Percentiles rank a stretch among this genome's conserved stretches.
These are phyloP conservation scores for Blastosporella zonata DNA, from an alignment of 1,284 basidiomycete genomes.

Conservation along the genomic window DNA sequence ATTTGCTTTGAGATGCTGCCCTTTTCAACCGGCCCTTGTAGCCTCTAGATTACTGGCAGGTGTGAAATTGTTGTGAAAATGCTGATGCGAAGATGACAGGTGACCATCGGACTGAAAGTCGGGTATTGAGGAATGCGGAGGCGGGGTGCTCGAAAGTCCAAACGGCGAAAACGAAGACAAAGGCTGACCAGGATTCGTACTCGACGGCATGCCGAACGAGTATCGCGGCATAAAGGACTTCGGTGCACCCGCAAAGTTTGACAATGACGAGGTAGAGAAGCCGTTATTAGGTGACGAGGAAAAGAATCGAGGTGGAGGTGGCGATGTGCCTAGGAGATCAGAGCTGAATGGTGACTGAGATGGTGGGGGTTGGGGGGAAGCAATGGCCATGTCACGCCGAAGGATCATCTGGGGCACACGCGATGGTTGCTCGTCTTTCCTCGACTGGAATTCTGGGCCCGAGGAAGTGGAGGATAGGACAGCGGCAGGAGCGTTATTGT, in stretches of 20 bases:
- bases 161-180: constrained; percentile 61
- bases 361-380: constrained; percentile 42
- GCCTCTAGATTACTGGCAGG: constrained; percentile 56
- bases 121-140: constrained; percentile 59
- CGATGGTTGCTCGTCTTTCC: constrained; percentile 24
- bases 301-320: constrained; percentile 62
- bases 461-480: constrained; percentile 20
- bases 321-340: constrained; percentile 53
- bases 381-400: constrained; percentile 29
- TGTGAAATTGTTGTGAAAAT: constrained; percentile 47
- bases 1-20: constrained; percentile 19
- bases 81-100: constrained; percentile 36
- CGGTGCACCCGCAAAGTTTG: constrained; percentile 24
- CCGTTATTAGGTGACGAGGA: constrained; percentile 43
- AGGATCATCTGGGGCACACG: constrained; percentile 31
- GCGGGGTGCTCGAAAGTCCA: constrained; percentile 41
- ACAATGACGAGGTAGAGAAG: constrained; percentile 32
- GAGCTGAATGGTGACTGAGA: constrained; percentile 29
- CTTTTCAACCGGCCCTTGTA: constrained; percentile 34
- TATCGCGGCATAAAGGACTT: constrained; percentile 26
- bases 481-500: constrained; percentile 22
- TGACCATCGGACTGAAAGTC: constrained; percentile 47
- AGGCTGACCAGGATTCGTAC: constrained; percentile 21
- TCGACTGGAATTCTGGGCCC: constrained; percentile 38
- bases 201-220: constrained; percentile 31